These are phyloP conservation scores for Sugiyamaella mastotermitis DNA, from an alignment of 805 yeast genomes.

Conservation along the genomic window DNA sequence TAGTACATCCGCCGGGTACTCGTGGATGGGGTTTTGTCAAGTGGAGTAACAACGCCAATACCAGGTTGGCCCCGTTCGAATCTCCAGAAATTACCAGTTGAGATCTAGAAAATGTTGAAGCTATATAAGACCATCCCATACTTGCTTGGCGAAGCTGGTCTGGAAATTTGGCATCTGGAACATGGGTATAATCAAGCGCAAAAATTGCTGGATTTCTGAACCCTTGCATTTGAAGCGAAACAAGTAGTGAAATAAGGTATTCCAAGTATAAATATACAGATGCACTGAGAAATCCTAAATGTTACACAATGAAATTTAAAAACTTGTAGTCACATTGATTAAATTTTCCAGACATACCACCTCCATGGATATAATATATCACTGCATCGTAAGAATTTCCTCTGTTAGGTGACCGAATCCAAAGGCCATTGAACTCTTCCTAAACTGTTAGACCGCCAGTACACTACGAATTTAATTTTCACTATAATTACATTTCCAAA, in stretches of 20 bases:
- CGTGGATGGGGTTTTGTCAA: slow-evolving; percentile 32
- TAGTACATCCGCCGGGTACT: slow-evolving; percentile 12
- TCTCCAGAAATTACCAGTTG: slow-evolving; percentile 39
- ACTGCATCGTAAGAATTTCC: slow-evolving; percentile 34
- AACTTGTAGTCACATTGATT: background rate
- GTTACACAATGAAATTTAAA: too few relatives aligned
- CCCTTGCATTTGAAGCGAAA: slow-evolving; percentile 42
- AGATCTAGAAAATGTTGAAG: slow-evolving; percentile 23
- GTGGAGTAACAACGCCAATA: slow-evolving; percentile 34
- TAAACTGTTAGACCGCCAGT: slow-evolving; percentile 13
- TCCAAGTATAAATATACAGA: slow-evolving; percentile 41
- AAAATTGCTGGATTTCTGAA: slow-evolving; percentile 43
- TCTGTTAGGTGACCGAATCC: slow-evolving; percentile 32
- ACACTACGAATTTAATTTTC: background rate
- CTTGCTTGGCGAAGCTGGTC: slow-evolving; percentile 27
- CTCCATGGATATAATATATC: slow-evolving; percentile 42
- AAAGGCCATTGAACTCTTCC: slow-evolving; percentile 28
- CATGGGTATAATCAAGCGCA: slow-evolving; percentile 30
- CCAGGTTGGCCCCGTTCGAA: slow-evolving; percentile 44
- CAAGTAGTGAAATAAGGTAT: slow-evolving; percentile 37
- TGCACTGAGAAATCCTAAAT: slow-evolving; percentile 25
- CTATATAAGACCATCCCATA: slow-evolving; percentile 31
- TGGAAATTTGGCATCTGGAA: slow-evolving; percentile 18
- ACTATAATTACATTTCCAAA: slow-evolving; percentile 7
- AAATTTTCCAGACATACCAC: slow-evolving; percentile 19